Conservation (phyloP, 2,329 filamentous ascomycete species). For the Talaromyces funiculosus region DNA sequence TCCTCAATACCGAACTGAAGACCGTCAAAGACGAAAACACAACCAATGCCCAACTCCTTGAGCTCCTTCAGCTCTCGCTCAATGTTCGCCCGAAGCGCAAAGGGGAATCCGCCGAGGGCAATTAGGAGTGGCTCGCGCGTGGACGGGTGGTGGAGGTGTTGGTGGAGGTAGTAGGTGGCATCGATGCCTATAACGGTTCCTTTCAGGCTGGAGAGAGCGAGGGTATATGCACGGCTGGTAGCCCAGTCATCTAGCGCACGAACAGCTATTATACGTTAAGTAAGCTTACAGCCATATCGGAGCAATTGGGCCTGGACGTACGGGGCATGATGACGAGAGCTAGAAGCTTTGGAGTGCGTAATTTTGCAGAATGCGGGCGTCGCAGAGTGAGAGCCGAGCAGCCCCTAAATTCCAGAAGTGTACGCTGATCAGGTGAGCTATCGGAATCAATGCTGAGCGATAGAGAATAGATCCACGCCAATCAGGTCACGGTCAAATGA, state of each 20-base stretch:
- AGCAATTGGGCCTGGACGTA: conserved; percentile 1
- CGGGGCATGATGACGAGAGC: conserved; percentile 10
- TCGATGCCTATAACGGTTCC: conserved; percentile 76
- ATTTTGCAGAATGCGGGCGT: conserved; percentile 11
- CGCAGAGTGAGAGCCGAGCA: conserved; percentile 5
- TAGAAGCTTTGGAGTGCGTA: neutral
- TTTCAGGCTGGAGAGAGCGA: conserved; percentile 64
- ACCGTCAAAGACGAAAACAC: conserved; percentile 88
- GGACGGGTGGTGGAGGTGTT: conserved; percentile 63
- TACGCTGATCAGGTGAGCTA: neutral
- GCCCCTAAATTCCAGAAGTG: neutral
- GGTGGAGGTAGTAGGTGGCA: conserved; percentile 80
- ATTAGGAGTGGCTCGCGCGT: conserved; percentile 82
- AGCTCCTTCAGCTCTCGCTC: conserved; percentile 70
- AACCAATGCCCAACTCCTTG: conserved; percentile 63
- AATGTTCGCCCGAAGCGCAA: conserved; percentile 69
- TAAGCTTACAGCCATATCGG: neutral
- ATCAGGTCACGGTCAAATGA: neutral
- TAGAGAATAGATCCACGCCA: neutral
- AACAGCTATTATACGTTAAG: conserved; percentile 22
- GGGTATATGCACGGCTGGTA: conserved; percentile 48
- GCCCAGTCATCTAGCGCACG: conserved; percentile 55
- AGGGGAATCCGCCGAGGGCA: conserved; percentile 81
- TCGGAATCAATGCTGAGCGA: neutral
- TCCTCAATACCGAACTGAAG: conserved; percentile 73